phyloP scores from a whole-genome alignment of 163 green algal species.

The Chlorella variabilis region DNA sequence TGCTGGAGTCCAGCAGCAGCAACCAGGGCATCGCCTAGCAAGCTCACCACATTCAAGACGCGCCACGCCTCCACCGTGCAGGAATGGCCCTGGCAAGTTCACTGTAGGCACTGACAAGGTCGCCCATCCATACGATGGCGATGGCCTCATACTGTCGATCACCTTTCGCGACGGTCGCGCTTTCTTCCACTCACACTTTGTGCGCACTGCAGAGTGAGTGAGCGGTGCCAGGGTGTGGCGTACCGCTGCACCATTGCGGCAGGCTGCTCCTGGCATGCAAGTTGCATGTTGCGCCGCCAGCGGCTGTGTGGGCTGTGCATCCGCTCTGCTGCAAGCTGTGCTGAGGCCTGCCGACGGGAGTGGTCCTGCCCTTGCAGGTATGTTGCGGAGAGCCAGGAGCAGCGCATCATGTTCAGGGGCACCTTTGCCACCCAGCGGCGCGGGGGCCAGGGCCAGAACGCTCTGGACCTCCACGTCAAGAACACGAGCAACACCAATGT shows the following conservation, averaged over 20 bases:
- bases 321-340: too few relatives aligned
- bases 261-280: too few relatives aligned
- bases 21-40: too few relatives aligned
- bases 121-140: slow-evolving; percentile 65
- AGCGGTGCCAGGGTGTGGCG: too few relatives aligned
- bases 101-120: slow-evolving; percentile 43
- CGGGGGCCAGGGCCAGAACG: slow-evolving; percentile 48
- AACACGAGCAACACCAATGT: slow-evolving; percentile 79
- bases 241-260: too few relatives aligned
- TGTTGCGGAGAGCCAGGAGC: slow-evolving; percentile 45
- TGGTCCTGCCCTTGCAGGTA: too few relatives aligned
- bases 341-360: too few relatives aligned
- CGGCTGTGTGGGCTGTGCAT: too few relatives aligned
- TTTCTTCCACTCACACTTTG: slow-evolving; percentile 57
- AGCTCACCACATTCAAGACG: too few relatives aligned
- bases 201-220: slow-evolving; percentile 58
- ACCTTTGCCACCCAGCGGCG: slow-evolving; percentile 64
- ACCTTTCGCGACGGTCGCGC: slow-evolving; percentile 41
- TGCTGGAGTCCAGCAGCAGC: too few relatives aligned
- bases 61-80: too few relatives aligned
- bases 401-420: slow-evolving; percentile 62
- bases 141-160: slow-evolving; percentile 58
- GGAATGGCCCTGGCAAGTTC: slow-evolving; percentile 61
- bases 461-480: slow-evolving; percentile 57
- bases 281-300: too few relatives aligned